Evolutionary conservation across 177 flowering plant species (phyloP).

Genomic region (Vitis hybrid): DNA sequence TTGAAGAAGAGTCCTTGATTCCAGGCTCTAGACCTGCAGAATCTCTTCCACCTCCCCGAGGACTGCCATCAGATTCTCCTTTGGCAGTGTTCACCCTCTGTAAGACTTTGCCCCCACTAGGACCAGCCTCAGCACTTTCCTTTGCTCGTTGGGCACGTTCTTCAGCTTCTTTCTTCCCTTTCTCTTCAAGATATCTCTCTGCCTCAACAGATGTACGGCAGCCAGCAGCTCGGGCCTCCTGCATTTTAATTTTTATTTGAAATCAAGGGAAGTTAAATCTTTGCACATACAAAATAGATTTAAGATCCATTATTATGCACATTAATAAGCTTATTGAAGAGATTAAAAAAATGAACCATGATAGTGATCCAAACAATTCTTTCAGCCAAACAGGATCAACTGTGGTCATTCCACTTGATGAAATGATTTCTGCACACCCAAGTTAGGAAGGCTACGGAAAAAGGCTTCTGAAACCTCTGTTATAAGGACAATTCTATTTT

Average conservation of each 20-base stretch:
- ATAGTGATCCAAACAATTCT: too few relatives aligned
- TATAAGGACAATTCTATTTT: too few relatives aligned
- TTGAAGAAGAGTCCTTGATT: constrained; percentile 37
- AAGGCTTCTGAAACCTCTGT: too few relatives aligned
- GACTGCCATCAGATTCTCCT: constrained; percentile 50
- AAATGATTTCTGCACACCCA: too few relatives aligned
- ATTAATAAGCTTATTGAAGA: too few relatives aligned
- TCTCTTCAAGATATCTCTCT: constrained; percentile 53
- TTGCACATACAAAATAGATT: too few relatives aligned
- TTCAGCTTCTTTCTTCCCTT: constrained; percentile 65
- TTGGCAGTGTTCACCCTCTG: constrained; percentile 37
- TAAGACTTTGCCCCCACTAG: constrained; percentile 48
- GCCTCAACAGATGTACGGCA: constrained; percentile 74
- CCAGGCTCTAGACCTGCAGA: constrained; percentile 31
- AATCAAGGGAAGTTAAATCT: too few relatives aligned
- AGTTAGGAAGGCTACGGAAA: too few relatives aligned
- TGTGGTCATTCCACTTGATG: too few relatives aligned
- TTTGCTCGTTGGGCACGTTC: constrained; percentile 48
- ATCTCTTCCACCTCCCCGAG: constrained; percentile 33
- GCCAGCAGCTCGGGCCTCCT: constrained; percentile 93
- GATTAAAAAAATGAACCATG: too few relatives aligned
- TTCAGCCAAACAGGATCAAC: too few relatives aligned
- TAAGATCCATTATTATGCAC: too few relatives aligned
- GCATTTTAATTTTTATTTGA: constrained; percentile 15
- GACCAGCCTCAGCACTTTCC: constrained; percentile 45